These are phyloP conservation scores for Aspergillus pseudoterreus DNA, from an alignment of 2,329 filamentous ascomycete genomes.

Conservation along the genomic window DNA sequence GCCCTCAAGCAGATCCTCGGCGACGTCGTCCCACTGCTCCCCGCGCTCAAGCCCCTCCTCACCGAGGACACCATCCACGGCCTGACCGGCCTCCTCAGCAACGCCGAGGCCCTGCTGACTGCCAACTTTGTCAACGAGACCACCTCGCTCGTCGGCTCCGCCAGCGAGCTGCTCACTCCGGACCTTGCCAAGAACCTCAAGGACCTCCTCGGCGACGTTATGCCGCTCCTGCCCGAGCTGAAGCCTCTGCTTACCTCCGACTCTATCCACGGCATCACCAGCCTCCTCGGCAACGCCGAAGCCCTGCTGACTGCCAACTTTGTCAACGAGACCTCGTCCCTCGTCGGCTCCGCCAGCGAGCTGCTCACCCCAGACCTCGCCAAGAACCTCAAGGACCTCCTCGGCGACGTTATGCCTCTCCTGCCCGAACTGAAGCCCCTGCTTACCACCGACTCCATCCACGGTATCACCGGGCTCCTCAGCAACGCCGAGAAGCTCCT, in stretches of 20 bases:
- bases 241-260: slow-evolving; percentile 7
- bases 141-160: not conserved
- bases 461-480: slow-evolving; percentile 10
- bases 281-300: not conserved
- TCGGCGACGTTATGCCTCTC: not conserved
- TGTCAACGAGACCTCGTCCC: not conserved
- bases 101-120: not conserved
- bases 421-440: slow-evolving; percentile 1
- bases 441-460: slow-evolving; percentile 11
- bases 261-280: slow-evolving; percentile 12
- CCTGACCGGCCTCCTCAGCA: not conserved
- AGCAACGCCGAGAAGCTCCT: slow-evolving; percentile 7
- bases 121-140: not conserved
- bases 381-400: not conserved
- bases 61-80: not conserved
- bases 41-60: not conserved
- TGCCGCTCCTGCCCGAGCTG: not conserved
- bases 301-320: not conserved
- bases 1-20: not conserved
- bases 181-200: not conserved
- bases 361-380: not conserved
- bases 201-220: not conserved
- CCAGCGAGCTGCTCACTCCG: not conserved
- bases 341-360: not conserved
- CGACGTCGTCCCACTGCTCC: not conserved